Base-by-base conservation (phyloP, 225 moss, liverwort and hornwort species). In the Pleurozium schreberi region DNA sequence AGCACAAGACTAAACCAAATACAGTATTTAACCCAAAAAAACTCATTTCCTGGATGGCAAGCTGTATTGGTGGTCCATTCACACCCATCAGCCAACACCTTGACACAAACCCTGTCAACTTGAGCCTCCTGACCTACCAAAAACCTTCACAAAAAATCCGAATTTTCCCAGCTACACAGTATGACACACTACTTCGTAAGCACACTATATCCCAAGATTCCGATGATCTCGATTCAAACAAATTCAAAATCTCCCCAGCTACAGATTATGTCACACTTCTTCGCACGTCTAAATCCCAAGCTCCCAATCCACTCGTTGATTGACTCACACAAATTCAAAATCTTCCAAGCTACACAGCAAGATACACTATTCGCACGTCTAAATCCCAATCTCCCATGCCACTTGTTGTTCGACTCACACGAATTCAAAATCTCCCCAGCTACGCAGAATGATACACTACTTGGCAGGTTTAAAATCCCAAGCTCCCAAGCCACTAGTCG, bases 11-110 rank as follows among this genome's bases (percentile, higher is more conserved):
- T 49, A 33, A 50, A 49, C 50, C 30, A 73, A 61, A 19, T 19
- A 33, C 81, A 31, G 13, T 61, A 60, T 25, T 63, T 23, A 82
- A 47, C 45, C 50, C 5, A 38, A 83, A 83, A 64, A 27, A 8
- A 62, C 25, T 66, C 66, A 50, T 66, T 66, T 64, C 50, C 66
- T 38, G 66, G 93, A 92, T 92, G 49, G 94, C 95, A 92, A 95
- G 96, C 96, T 95, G 92, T 65, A 85, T 58, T 53, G 36, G 50
- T 7, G 64, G 82, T 2, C 23, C 17, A 36, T 23, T 82, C 82
- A 59, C 82, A 64, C 86, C 53, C 50, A 90, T 81, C 77, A 70
- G 42, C 12, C 52, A 86, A 45, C 69, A 61, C 62, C 47, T n/a
- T 52, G 21, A 61, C 61, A 73, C n/a, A 82, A 69, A 67, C 47